Evolutionary conservation across 129 eudicot species (phyloP).

Genomic region (Mikania micrantha): DNA sequence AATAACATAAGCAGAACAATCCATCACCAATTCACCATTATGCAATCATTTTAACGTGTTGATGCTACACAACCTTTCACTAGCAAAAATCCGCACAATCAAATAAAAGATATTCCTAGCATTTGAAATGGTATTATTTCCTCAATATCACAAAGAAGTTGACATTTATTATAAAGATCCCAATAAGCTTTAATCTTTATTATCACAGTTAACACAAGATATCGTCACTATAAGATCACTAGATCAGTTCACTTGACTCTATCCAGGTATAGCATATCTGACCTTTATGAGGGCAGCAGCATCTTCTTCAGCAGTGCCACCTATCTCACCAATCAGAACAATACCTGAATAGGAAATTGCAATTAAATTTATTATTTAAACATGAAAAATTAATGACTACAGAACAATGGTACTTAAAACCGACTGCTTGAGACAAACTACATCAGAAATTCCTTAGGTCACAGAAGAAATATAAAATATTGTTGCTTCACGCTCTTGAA

Average conservation of each 20-base stretch:
- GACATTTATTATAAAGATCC: background rate
- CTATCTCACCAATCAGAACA: constrained; percentile 91
- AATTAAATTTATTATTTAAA: no score
- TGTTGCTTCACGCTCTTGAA: background rate
- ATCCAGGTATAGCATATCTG: constrained; percentile 4
- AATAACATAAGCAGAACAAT: background rate
- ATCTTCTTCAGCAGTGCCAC: constrained; percentile 99
- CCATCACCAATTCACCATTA: background rate
- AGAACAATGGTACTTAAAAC: background rate
- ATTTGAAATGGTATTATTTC: background rate
- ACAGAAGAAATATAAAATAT: background rate
- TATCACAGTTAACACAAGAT: background rate
- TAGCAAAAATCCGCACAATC: background rate
- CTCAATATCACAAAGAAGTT: background rate
- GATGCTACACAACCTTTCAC: background rate
- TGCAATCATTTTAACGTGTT: background rate
- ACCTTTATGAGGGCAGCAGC: constrained; percentile 99
- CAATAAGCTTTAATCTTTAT: background rate
- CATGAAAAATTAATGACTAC: no score
- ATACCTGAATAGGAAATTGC: constrained; percentile 64
- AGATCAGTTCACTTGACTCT: background rate
- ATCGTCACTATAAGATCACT: background rate
- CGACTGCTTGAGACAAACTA: background rate
- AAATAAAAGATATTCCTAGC: background rate
- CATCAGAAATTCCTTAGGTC: background rate